Percentiles rank a stretch among this genome's conserved stretches.
These are phyloP conservation scores for Ustulina deusta DNA, from an alignment of 2,329 filamentous ascomycete genomes.

Conservation along the genomic window DNA sequence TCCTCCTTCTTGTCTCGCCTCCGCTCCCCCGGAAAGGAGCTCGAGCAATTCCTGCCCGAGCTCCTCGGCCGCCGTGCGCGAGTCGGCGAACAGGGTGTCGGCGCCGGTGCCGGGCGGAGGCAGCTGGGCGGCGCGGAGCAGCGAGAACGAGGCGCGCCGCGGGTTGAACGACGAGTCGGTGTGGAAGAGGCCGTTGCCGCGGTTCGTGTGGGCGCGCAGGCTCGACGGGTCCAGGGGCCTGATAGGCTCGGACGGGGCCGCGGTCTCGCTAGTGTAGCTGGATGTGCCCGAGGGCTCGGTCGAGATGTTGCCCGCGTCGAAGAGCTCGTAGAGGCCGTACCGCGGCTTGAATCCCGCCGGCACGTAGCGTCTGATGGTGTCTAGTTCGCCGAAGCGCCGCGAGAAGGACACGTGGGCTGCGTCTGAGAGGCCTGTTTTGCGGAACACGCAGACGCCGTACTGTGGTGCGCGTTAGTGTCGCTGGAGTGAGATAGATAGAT, in stretches of 20 bases:
- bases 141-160: conserved; percentile 63
- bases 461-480: conserved; percentile 41
- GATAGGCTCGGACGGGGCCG: neutral
- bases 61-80: conserved; percentile 62
- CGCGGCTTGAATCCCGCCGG: conserved; percentile 60
- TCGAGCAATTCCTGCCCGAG: conserved; percentile 54
- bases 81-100: conserved; percentile 66
- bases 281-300: neutral
- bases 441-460: conserved; percentile 67
- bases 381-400: conserved; percentile 64
- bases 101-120: conserved; percentile 62
- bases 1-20: conserved; percentile 31
- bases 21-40: conserved; percentile 41
- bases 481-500: neutral
- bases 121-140: conserved; percentile 63
- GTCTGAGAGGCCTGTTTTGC: conserved; percentile 63
- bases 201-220: conserved; percentile 42
- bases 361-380: conserved; percentile 65
- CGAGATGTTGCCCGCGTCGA: conserved; percentile 67
- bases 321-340: conserved; percentile 63
- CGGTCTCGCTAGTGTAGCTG: neutral
- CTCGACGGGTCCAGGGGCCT: conserved; percentile 40
- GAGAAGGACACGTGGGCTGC: conserved; percentile 64
- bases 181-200: conserved; percentile 65
- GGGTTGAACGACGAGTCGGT: conserved; percentile 68